Percentiles rank a stretch among this genome's conserved stretches.
Evolutionary conservation across 2,329 filamentous ascomycete species (phyloP).

Genomic region (Epichloe hybrida): DNA sequence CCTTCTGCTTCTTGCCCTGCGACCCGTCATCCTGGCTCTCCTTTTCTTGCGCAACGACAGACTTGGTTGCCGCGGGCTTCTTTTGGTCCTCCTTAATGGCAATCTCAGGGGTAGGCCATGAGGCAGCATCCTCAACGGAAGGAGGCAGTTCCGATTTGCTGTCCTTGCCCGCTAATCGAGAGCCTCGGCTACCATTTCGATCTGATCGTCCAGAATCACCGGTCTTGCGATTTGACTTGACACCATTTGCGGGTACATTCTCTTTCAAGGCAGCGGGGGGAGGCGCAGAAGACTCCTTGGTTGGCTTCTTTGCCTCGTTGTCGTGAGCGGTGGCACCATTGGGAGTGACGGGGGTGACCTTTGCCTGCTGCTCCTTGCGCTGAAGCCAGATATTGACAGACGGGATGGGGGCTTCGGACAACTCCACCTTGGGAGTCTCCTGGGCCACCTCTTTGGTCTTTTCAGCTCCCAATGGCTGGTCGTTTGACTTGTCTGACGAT

Average conservation of each 20-base stretch:
- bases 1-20: constrained; percentile 49
- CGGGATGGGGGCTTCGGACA: constrained; percentile 73
- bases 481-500: constrained; percentile 27
- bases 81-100: constrained; percentile 58
- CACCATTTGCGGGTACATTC: constrained; percentile 19
- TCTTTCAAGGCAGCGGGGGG: constrained; percentile 12
- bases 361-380: constrained; percentile 53
- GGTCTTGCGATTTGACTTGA: constrained; percentile 29
- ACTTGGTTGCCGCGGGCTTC: constrained; percentile 46
- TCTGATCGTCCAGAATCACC: constrained; percentile 26
- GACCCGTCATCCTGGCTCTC: constrained; percentile 41
- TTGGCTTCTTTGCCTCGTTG: constrained; percentile 31
- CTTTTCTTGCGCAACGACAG: constrained; percentile 45
- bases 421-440: constrained; percentile 44
- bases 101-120: constrained; percentile 85
- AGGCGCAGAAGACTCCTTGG: constrained; percentile 10
- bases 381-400: constrained; percentile 80
- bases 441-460: constrained; percentile 34
- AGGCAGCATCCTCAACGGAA: constrained; percentile 59
- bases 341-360: constrained; percentile 31
- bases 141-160: constrained; percentile 32
- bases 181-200: constrained; percentile 33
- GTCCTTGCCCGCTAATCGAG: constrained; percentile 29
- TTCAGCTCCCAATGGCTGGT: constrained; percentile 40
- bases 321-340: constrained; percentile 15